Evolutionary conservation across 495 filamentous ascomycete genomes (phyloP), one percentile per base, ranked within the genome.

Genomic region (Podospora pseudocomata): DNA sequence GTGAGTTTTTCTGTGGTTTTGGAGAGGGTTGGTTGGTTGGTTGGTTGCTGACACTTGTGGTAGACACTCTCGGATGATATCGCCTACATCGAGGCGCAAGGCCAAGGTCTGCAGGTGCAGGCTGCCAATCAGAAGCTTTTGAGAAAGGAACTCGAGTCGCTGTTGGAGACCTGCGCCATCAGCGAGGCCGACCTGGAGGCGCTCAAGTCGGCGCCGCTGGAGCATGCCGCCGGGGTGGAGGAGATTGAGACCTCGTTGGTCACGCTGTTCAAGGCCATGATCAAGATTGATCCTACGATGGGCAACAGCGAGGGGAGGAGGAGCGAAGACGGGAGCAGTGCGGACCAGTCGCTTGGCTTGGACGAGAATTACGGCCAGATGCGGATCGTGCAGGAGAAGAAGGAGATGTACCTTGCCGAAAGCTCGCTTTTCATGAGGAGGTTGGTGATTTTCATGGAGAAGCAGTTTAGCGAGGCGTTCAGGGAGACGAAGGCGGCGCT

Each of bases 111-210:
- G 26, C 96, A 98, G 74, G 93, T 99, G 20, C 94, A 97, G 77
- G 92, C 94, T 20, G 93, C 96, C 23, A 99, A 99, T 73, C 96
- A 99, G 78, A 97, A 96, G 79, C 86, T 96, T 39, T 85, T 99
- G 28, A 92, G 93, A 74, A 91, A 87, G 59, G 95, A 99, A 77
- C 83, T 99, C 4, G 86, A 94, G 68, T 86, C 84, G 5, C 80
- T 99, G 19, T 82, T 99, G 57, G 88, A 91, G 62, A 97, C 91
- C 0, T 92, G 97, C 57, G 93, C 92, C 18, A 96, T 98, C 32
- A 91, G 91, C 20, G 80, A 87, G 4, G 77, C 86, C 20, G 88
- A 96, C 67, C 83, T 98, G 23, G 86, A 87, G 23, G 85, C 91
- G 9, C 83, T 98, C 55, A 88, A 86, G 65, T 85, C 88, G 58